Base-by-base conservation (phyloP, 805 yeast genomes). In the Wickerhamiella brachini region DNA sequence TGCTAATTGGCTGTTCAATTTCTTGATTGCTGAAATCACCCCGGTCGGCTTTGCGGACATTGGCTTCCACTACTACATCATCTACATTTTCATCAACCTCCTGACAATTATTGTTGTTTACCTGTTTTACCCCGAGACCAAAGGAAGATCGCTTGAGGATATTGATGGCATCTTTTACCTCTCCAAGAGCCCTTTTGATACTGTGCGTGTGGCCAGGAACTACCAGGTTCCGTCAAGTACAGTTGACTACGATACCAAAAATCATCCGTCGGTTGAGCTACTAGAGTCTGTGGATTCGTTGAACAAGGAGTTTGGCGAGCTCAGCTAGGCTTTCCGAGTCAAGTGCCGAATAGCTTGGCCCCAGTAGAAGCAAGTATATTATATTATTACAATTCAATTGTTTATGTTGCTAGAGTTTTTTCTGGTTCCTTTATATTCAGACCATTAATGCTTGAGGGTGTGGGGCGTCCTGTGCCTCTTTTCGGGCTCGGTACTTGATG, bases 141-240 rank as follows among this genome's bases (percentile, higher is more conserved):
- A 70, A 56, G 81, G 80, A 24, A 71, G 71, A 64, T 69, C 80
- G 49, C 71, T 78, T 65, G 83, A 78, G 65, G 82, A 78, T 62
- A 73, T 78, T 57, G 63, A 67, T 50, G 53, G 57, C 34, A 62
- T 68, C 20, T 68, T 66, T 45, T 51, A 48, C 26, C 49, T 52
- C 49, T 55, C 60, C 17, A 45, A 44, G 20, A 29, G 12, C 8
- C 48, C 48, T 18, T 54, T 55, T 51, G 58, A 55, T 37, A 55
- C 54, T 9, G 53, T 55, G 9, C 24, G 21, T 13, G 50, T 53
- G 18, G 51, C 51, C n/a, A 44, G 46, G 13, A 54, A 54, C 12
- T 53, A 52, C 15, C 55, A 53, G 20, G 50, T 54, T 12, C 50
- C 58, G 22, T 53, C 53, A 0, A 56, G 51, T n/a, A 8, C 20